phyloP scores from a whole-genome alignment of 306 rosid species.

The Cyclanthera cordifolia region DNA sequence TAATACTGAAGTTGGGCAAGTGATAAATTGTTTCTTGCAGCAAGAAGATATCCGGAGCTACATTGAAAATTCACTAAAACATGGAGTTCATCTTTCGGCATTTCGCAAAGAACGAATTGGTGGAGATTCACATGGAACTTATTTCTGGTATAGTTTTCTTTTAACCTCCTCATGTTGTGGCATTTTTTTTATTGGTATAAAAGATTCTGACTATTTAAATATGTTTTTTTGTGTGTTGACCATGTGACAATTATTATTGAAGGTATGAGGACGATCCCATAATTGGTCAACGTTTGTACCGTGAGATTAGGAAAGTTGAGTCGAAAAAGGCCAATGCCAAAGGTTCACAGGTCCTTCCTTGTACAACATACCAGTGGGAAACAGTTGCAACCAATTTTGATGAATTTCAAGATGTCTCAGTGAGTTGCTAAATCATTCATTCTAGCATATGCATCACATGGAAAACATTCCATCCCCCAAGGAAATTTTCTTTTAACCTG shows the following conservation, averaged over 20 bases:
- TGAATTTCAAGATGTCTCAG: slow-evolving; percentile 82
- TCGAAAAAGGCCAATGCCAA: slow-evolving; percentile 58
- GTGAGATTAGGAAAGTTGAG: slow-evolving; percentile 83
- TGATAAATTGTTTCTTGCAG: slow-evolving; percentile 36
- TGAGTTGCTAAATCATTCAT: slow-evolving; percentile 36
- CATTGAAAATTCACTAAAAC: slow-evolving; percentile 83
- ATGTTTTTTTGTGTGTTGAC: not conserved
- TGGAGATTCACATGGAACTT: slow-evolving; percentile 49
- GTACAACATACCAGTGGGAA: slow-evolving; percentile 70
- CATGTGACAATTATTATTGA: slow-evolving; percentile 10
- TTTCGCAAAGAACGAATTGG: slow-evolving; percentile 97
- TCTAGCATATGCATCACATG: slow-evolving; percentile 14
- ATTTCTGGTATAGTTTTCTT: slow-evolving; percentile 14
- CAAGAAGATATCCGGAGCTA: slow-evolving; percentile 90
- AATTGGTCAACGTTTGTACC: slow-evolving; percentile 80
- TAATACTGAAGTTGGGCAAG: not conserved
- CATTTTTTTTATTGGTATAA: not conserved
- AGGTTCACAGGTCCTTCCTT: slow-evolving; percentile 64
- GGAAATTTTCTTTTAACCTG: not conserved
- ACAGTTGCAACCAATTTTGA: slow-evolving; percentile 83
- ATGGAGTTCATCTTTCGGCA: slow-evolving; percentile 66
- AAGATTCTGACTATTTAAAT: not conserved
- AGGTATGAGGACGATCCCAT: slow-evolving; percentile 96
- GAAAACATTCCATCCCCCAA: not conserved
- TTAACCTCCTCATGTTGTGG: not conserved